Evolutionary conservation across 345 rosid species (phyloP), one percentile per base, ranked within the genome.

Genomic region (Reutealis trisperma): DNA sequence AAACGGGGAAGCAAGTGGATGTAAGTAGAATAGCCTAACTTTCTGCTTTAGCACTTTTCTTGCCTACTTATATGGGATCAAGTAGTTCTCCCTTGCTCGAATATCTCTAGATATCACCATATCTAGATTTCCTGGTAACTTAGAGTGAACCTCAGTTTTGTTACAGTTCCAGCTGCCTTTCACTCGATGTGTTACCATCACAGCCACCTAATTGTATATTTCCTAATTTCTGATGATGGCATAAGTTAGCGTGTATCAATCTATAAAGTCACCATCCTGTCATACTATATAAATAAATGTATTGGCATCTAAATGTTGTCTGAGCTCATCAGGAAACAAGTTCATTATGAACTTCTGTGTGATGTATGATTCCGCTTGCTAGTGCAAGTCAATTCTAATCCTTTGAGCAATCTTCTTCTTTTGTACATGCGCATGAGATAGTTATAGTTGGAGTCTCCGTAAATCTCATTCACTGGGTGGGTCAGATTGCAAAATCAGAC

Each of bases 1-100:
- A 47, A 15, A 64, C 45, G 37, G 83, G 67, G 68, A 32, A 61
- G 72, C 69, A 70, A 66, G 58, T 68, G 73, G 70, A 71, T 52
- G 70, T 77, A 64, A 77, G 77, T 61, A 58, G 65, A 71, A 49
- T 62, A 64, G 41, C 41, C 57, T 75, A 8, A 19, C 19, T 45
- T 63, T 25, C 9, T 25, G 64, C 32, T 57, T 6, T 2, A 9
- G 2, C 63, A 18, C 37, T 21, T 49, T 1, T 13, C 8, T 47
- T 45, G 51, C 5, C 2, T 65, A 5, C 37, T n/a, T 8, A 37
- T 6, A 59, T n/a, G 41, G 25, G 54, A 21, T 27, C 42, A 58
- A 52, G 47, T 22, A 51, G 70, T 13, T 2, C 6, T 30, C 15
- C 13, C 11, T 4, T 44, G 71, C 16, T 45, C 57, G n/a, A 22